A percentile compares a stretch with the other conserved stretches of the same genome.
Conservation (phyloP, 164 flowering plant species). For the Nelumbo lutea region DNA sequence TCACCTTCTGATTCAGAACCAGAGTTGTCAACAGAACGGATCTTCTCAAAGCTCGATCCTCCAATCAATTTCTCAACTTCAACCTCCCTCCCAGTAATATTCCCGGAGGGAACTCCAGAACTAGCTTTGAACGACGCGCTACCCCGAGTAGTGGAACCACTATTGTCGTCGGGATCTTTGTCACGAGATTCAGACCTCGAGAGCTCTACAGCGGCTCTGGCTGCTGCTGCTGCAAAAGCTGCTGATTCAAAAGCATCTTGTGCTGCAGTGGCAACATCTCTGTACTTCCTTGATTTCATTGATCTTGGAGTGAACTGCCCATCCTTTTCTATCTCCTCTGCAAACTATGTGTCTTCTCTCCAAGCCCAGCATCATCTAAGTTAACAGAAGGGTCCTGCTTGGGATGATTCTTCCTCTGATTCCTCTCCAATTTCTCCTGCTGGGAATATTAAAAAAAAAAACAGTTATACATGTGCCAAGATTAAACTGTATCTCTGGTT, state of each 20-base stretch:
- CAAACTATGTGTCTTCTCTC: neutral
- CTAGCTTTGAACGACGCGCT: conserved; percentile 4
- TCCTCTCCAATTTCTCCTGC: conserved; percentile 25
- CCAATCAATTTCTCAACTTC: conserved; percentile 2
- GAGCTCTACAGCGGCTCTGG: conserved; percentile 79
- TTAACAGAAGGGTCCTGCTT: conserved; percentile 6
- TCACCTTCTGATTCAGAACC: conserved; percentile 24
- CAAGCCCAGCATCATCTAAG: neutral
- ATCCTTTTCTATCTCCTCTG: conserved; percentile 19
- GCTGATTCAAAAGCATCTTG: conserved; percentile 89
- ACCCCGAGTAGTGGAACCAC: conserved; percentile 11
- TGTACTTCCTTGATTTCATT: conserved; percentile 35
- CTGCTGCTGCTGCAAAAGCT: conserved; percentile 76
- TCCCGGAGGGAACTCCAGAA: conserved; percentile 4
- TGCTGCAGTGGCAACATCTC: conserved; percentile 76
- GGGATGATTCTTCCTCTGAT: conserved; percentile 18
- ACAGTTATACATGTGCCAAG: neutral
- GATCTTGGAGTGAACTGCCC: conserved; percentile 33
- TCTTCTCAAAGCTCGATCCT: conserved; percentile 13
- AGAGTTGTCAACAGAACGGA: conserved; percentile 9
- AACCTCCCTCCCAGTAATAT: neutral
- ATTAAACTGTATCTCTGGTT: neutral
- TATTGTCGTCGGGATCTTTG: conserved; percentile 29
- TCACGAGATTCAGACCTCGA: conserved; percentile 38
- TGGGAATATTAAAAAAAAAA: conserved; percentile 1